Evolutionary conservation across 768 basidiomycete species (phyloP).

Genomic region (Mycena haematopus): DNA sequence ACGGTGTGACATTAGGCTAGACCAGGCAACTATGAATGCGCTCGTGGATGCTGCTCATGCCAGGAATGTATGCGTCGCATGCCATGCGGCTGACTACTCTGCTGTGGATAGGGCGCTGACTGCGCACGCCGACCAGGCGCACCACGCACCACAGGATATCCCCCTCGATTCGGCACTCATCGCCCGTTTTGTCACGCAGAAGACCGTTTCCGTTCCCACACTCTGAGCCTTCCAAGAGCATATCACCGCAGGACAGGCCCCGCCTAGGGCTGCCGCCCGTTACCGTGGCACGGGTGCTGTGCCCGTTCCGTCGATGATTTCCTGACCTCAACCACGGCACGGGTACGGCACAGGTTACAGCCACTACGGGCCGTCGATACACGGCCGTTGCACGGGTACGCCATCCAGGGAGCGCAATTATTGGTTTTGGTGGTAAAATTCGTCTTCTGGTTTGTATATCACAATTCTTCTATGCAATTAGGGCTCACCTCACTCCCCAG

Average conservation of each 20-base stretch:
- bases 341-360: too few relatives aligned
- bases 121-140: slow-evolving; percentile 1
- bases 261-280: too few relatives aligned
- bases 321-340: too few relatives aligned
- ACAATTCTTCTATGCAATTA: too few relatives aligned
- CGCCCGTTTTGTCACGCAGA: slow-evolving; percentile 3
- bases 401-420: too few relatives aligned
- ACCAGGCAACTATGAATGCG: slow-evolving; percentile 18
- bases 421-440: too few relatives aligned
- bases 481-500: too few relatives aligned
- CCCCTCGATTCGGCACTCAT: slow-evolving; percentile 7
- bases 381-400: too few relatives aligned
- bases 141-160: slow-evolving; percentile 4
- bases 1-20: slow-evolving; percentile 2
- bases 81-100: slow-evolving; percentile 15
- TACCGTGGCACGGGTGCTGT: too few relatives aligned
- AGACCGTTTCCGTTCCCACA: slow-evolving; percentile 2
- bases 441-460: too few relatives aligned
- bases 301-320: too few relatives aligned
- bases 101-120: slow-evolving; percentile 1
- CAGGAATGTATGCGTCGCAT: background rate
- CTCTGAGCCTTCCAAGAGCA: background rate
- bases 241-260: background rate
- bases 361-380: too few relatives aligned
- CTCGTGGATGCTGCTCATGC: slow-evolving; percentile 11